Conservation (phyloP, 371 early-diverging fungal genomes). For the Mucor indicus region DNA sequence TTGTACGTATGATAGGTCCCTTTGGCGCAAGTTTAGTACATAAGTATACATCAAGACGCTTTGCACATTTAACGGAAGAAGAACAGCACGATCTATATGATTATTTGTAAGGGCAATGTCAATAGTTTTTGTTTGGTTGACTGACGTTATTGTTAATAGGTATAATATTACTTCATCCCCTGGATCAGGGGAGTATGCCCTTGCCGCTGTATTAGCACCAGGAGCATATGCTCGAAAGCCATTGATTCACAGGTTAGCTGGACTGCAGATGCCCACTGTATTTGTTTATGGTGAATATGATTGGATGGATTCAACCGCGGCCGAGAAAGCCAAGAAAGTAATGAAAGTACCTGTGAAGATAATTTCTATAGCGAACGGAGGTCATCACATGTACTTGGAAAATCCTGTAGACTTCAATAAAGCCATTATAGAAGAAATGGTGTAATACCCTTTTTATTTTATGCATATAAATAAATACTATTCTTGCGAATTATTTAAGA, state of each 20-base stretch:
- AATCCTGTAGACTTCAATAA: slow-evolving; percentile 77
- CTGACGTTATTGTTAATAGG: slow-evolving; percentile 30
- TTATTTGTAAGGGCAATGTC: slow-evolving; percentile 45
- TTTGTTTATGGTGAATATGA: slow-evolving; percentile 82
- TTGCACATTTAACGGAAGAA: slow-evolving; percentile 58
- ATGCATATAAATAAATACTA: too few species aligned
- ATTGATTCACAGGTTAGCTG: slow-evolving; percentile 60
- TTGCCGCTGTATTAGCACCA: slow-evolving; percentile 70
- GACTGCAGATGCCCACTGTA: slow-evolving; percentile 73
- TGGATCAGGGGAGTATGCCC: slow-evolving; percentile 80
- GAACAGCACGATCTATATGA: slow-evolving; percentile 62
- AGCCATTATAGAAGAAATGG: slow-evolving; percentile 33
- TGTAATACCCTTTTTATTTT: too few species aligned
- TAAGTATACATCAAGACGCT: slow-evolving; percentile 67
- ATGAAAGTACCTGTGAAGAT: slow-evolving; percentile 59
- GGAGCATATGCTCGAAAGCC: slow-evolving; percentile 86
- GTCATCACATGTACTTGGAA: slow-evolving; percentile 89
- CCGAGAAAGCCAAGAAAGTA: slow-evolving; percentile 51
- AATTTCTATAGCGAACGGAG: slow-evolving; percentile 53
- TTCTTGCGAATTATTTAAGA: slow-evolving; percentile 23
- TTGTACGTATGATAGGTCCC: slow-evolving; percentile 77
- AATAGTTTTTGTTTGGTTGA: not conserved
- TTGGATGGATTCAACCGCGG: slow-evolving; percentile 91
- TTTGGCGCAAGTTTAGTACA: slow-evolving; percentile 73
- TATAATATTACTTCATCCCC: slow-evolving; percentile 75